phyloP scores from a whole-genome alignment of 2,329 filamentous ascomycete species.

The Xylariaceae sp. region DNA sequence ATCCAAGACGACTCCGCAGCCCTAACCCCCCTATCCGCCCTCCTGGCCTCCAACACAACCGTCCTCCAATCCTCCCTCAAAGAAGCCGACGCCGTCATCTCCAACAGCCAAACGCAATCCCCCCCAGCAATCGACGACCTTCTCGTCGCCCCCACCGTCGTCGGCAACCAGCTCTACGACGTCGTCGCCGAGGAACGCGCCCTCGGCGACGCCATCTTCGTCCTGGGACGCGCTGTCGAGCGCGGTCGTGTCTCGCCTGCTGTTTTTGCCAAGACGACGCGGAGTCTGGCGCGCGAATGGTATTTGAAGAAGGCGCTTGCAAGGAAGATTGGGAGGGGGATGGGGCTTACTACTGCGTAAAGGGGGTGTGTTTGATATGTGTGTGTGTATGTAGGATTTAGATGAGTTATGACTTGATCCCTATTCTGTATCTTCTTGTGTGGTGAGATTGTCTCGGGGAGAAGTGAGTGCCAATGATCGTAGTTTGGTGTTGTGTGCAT shows the following conservation, averaged over 20 bases:
- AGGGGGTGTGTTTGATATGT: no score
- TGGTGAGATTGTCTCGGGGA: no score
- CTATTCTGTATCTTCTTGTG: no score
- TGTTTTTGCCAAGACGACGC: conserved; percentile 74
- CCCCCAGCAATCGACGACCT: conserved; percentile 82
- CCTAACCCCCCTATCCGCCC: conserved; percentile 63
- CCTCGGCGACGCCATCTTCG: conserved; percentile 80
- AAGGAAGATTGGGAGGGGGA: conserved; percentile 69
- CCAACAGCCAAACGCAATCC: conserved; percentile 61
- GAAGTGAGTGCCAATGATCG: no score
- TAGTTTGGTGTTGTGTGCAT: no score
- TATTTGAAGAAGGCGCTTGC: conserved; percentile 78
- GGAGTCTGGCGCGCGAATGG: conserved; percentile 70
- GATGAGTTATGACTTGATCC: no score
- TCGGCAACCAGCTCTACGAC: conserved; percentile 86
- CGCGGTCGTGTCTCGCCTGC: conserved; percentile 62
- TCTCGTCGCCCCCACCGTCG: conserved; percentile 87
- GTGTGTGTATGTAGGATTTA: no score
- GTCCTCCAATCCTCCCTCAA: conserved; percentile 73
- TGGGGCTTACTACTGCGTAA: conserved; percentile 53
- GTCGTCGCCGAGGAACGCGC: conserved; percentile 84
- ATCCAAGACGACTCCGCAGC: conserved; percentile 70
- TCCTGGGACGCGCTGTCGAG: conserved; percentile 70
- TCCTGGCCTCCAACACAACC: conserved; percentile 69
- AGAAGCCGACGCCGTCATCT: conserved; percentile 73